phyloP scores from a whole-genome alignment of 768 basidiomycete genomes.

The Trametes cubensis region DNA sequence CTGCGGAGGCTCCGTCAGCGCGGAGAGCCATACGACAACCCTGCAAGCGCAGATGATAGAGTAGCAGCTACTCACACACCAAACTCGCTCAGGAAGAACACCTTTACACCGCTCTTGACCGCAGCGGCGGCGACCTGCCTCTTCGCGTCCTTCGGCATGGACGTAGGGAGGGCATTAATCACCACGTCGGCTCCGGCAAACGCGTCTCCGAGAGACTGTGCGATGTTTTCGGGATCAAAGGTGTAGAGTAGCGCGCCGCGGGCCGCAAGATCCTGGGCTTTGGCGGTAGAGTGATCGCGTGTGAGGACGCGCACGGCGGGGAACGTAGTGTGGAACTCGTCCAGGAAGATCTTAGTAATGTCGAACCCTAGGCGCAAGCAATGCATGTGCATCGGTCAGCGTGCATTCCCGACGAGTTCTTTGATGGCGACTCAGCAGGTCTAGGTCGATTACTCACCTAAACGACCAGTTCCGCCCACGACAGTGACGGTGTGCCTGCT shows the following conservation, averaged over 20 bases:
- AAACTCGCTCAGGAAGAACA: slow-evolving; percentile 28
- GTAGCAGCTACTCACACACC: slow-evolving; percentile 14
- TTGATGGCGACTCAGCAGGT: background rate
- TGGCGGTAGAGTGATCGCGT: slow-evolving; percentile 20
- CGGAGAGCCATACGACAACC: background rate
- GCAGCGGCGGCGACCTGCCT: slow-evolving; percentile 1
- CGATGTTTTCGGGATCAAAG: slow-evolving; percentile 8
- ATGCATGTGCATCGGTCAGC: background rate
- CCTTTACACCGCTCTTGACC: slow-evolving; percentile 23
- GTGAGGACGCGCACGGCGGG: slow-evolving; percentile 24
- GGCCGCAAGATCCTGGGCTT: slow-evolving; percentile 8
- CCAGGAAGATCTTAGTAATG: slow-evolving; percentile 19
- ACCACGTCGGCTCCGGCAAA: slow-evolving; percentile 14
- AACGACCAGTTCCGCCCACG: slow-evolving; percentile 16
- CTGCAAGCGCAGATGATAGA: background rate
- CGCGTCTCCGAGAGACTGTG: slow-evolving; percentile 3
- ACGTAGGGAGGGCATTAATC: slow-evolving; percentile 9
- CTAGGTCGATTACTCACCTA: slow-evolving; percentile 4
- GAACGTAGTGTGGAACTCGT: slow-evolving; percentile 26
- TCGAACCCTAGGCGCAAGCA: slow-evolving; percentile 10
- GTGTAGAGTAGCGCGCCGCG: slow-evolving; percentile 25
- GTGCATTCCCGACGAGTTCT: too few species aligned
- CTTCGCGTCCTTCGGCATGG: slow-evolving; percentile 2
- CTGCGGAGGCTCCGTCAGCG: slow-evolving; percentile 5
- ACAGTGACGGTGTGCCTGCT: slow-evolving; percentile 6